Evolutionary conservation across 441 rosid species (phyloP).

Genomic region (Biscutella auriculata): DNA sequence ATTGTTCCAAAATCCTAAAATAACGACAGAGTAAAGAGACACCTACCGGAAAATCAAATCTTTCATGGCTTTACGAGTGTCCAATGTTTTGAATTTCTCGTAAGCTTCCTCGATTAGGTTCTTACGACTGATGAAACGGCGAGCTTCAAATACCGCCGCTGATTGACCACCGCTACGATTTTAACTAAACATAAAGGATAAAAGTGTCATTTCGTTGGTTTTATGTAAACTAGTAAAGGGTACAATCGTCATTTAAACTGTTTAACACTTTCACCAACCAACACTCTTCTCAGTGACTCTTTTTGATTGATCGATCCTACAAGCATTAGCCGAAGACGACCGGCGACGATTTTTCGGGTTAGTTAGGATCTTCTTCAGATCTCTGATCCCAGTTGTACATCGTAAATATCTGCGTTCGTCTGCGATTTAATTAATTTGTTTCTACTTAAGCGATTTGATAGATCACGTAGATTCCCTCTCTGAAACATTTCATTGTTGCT

Average conservation of each 20-base stretch:
- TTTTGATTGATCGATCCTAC: background rate
- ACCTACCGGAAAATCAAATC: background rate
- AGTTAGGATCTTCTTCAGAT: background rate
- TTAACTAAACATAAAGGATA: background rate
- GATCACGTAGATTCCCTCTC: slow-evolving; percentile 5
- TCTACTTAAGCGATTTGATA: slow-evolving; percentile 2
- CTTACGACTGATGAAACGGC: background rate
- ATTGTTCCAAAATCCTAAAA: too few species aligned
- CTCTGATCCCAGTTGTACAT: slow-evolving; percentile 2
- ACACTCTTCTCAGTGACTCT: slow-evolving; percentile 4
- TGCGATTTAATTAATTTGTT: background rate
- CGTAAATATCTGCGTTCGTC: background rate
- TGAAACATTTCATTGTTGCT: background rate
- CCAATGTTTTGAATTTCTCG: background rate
- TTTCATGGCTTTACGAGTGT: background rate
- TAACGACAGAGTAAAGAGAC: background rate
- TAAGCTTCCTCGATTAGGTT: background rate
- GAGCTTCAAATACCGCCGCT: background rate
- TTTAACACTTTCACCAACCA: slow-evolving; percentile 9
- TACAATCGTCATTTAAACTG: background rate
- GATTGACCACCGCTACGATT: background rate
- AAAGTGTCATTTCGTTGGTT: background rate
- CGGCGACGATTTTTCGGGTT: slow-evolving; percentile 11
- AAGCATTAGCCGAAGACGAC: slow-evolving; percentile 11
- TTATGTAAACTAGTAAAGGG: background rate